A percentile compares a stretch with the other conserved stretches of the same genome.
These are phyloP conservation scores for Oehlia diaphana DNA, from an alignment of 192 early-diverging fungal species.

Conservation along the genomic window DNA sequence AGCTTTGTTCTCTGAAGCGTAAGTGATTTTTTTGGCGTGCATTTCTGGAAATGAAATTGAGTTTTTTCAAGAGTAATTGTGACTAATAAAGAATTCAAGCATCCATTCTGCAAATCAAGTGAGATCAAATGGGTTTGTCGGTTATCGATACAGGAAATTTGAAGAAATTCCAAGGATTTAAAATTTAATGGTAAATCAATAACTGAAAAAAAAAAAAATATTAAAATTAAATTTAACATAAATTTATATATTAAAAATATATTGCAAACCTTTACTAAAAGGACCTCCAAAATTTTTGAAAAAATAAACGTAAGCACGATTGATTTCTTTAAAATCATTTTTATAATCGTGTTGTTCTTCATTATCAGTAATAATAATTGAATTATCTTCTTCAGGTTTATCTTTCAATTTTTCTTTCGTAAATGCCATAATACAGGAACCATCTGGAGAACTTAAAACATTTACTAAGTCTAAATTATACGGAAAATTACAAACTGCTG, in stretches of 20 bases:
- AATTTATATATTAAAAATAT: too few species aligned
- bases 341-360: not conserved
- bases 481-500: not conserved
- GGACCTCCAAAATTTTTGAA: not conserved
- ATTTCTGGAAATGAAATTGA: not conserved
- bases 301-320: slow-evolving; percentile 1
- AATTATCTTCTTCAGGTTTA: not conserved
- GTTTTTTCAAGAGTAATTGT: slow-evolving; percentile 14
- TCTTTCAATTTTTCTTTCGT: not conserved
- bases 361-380: not conserved
- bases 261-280: not conserved
- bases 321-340: not conserved
- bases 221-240: not conserved
- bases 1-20: not conserved
- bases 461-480: not conserved
- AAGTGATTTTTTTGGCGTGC: not conserved
- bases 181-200: not conserved
- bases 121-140: slow-evolving; percentile 4
- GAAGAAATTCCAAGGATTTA: not conserved
- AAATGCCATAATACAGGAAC: slow-evolving; percentile 9
- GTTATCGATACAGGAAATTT: slow-evolving; percentile 5
- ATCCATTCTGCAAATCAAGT: slow-evolving; percentile 1
- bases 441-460: slow-evolving; percentile 9
- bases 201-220: not conserved
- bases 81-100: not conserved